These are phyloP conservation scores for Bondarzewia mesenterica DNA, from an alignment of 1,284 basidiomycete genomes.

Conservation along the genomic window DNA sequence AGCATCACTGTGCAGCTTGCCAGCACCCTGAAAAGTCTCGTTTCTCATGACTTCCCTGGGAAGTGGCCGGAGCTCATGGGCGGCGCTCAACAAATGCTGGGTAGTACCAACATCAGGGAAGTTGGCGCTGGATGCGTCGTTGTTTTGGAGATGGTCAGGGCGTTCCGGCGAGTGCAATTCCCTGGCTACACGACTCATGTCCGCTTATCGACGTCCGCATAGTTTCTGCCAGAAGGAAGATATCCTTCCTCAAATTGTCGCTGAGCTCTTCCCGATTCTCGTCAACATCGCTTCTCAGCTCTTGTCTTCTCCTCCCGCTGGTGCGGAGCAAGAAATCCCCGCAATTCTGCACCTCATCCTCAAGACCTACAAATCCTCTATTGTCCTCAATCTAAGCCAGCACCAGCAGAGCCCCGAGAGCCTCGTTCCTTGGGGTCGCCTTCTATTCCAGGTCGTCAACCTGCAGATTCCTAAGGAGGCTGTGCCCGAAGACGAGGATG, in stretches of 20 bases:
- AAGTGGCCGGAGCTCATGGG: slow-evolving; percentile 61
- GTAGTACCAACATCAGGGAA: slow-evolving; percentile 55
- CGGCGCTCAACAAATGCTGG: slow-evolving; percentile 55
- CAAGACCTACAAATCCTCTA: slow-evolving; percentile 77
- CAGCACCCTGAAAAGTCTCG: slow-evolving; percentile 59
- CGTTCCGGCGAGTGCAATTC: slow-evolving; percentile 46
- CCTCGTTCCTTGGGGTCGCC: slow-evolving; percentile 76
- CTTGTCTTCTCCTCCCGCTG: slow-evolving; percentile 49
- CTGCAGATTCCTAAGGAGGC: slow-evolving; percentile 55
- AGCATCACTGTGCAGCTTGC: slow-evolving; percentile 68
- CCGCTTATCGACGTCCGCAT: not conserved
- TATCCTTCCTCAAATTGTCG: slow-evolving; percentile 49
- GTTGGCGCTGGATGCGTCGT: slow-evolving; percentile 76
- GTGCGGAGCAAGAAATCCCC: slow-evolving; percentile 58
- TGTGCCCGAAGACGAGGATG: slow-evolving; percentile 65
- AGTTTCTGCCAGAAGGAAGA: slow-evolving; percentile 63
- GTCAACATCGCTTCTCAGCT: slow-evolving; percentile 62
- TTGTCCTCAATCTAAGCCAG: slow-evolving; percentile 58
- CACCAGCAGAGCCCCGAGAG: slow-evolving; percentile 71
- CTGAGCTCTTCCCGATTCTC: slow-evolving; percentile 64
- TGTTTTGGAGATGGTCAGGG: slow-evolving; percentile 64
- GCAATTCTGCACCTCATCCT: slow-evolving; percentile 75
- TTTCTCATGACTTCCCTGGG: slow-evolving; percentile 68
- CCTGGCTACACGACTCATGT: not conserved
- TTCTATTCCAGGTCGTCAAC: slow-evolving; percentile 74